Percentiles rank a stretch among this genome's conserved stretches.
These are phyloP conservation scores for Gautieria morchelliformis DNA, from an alignment of 768 basidiomycete species.

Conservation along the genomic window DNA sequence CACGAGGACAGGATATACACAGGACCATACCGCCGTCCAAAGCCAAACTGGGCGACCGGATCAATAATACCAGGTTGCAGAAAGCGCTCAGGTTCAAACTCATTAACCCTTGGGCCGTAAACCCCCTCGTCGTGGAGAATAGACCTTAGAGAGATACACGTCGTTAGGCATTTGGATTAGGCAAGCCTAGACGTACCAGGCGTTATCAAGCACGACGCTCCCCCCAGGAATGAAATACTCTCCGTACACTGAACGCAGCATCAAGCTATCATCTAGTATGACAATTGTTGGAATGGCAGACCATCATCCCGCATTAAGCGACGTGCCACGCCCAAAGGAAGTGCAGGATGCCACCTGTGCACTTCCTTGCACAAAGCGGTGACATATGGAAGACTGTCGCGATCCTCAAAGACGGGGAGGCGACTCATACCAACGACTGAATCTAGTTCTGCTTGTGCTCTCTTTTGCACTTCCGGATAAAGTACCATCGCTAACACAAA, in stretches of 20 bases:
- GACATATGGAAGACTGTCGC: constrained; percentile 1
- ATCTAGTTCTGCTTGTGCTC: constrained; percentile 9
- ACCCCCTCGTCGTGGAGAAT: background rate
- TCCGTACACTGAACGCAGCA: constrained; percentile 10
- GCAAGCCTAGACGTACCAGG: constrained; percentile 12
- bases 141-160: background rate
- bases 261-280: constrained; percentile 4
- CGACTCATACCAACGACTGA: background rate
- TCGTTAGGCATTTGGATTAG: background rate
- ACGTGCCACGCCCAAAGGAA: constrained; percentile 8
- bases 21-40: constrained; percentile 22
- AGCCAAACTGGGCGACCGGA: constrained; percentile 27
- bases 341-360: constrained; percentile 3
- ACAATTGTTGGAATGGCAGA: background rate
- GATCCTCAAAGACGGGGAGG: constrained; percentile 4
- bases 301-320: background rate
- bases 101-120: constrained; percentile 20
- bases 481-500: constrained; percentile 10
- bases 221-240: constrained; percentile 18
- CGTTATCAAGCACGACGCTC: constrained; percentile 14
- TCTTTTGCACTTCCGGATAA: constrained; percentile 7
- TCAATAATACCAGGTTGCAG: constrained; percentile 15
- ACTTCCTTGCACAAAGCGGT: constrained; percentile 1
- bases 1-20: background rate
- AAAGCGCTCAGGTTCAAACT: constrained; percentile 29